These are phyloP conservation scores for Nannochloropsis gaditana DNA, from an alignment of 108 stramenopile genomes.

Conservation along the genomic window DNA sequence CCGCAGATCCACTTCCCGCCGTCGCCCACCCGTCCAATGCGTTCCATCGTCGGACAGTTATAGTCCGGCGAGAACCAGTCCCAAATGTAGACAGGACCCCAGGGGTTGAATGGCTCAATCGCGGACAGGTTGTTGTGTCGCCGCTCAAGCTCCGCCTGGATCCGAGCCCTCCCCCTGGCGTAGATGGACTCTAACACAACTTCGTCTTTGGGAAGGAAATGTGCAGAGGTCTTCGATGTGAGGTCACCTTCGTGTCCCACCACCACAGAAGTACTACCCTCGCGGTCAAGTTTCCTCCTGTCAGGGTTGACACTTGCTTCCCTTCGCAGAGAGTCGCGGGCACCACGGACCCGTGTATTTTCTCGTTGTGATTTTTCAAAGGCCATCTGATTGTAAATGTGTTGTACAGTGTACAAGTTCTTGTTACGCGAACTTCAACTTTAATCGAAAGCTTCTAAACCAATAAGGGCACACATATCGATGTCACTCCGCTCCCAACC, in stretches of 20 bases:
- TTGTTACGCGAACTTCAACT: too few relatives aligned
- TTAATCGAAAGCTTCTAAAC: too few relatives aligned
- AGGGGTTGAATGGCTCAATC: background rate
- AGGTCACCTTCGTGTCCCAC: background rate
- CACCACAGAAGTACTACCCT: background rate
- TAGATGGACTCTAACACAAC: background rate
- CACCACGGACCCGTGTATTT: background rate
- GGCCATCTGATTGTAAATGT: background rate
- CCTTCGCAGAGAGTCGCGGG: constrained; percentile 4
- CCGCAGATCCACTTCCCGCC: constrained; percentile 25
- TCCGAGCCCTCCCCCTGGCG: background rate
- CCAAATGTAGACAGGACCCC: constrained; percentile 21
- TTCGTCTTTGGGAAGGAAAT: constrained; percentile 10
- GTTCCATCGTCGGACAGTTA: constrained; percentile 13
- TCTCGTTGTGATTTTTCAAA: background rate
- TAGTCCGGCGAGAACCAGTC: constrained; percentile 21
- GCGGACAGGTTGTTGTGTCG: background rate
- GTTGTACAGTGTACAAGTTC: too few relatives aligned
- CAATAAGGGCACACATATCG: too few relatives aligned
- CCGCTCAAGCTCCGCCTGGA: background rate
- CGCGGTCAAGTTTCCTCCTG: background rate
- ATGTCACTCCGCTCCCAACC: too few relatives aligned
- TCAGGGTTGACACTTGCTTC: background rate
- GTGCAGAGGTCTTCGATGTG: background rate
- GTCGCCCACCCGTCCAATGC: constrained; percentile 23